A percentile compares a stretch with the other conserved stretches of the same genome.
These are phyloP conservation scores for Xylariaceae sp. DNA, from an alignment of 2,329 filamentous ascomycete genomes.

Conservation along the genomic window DNA sequence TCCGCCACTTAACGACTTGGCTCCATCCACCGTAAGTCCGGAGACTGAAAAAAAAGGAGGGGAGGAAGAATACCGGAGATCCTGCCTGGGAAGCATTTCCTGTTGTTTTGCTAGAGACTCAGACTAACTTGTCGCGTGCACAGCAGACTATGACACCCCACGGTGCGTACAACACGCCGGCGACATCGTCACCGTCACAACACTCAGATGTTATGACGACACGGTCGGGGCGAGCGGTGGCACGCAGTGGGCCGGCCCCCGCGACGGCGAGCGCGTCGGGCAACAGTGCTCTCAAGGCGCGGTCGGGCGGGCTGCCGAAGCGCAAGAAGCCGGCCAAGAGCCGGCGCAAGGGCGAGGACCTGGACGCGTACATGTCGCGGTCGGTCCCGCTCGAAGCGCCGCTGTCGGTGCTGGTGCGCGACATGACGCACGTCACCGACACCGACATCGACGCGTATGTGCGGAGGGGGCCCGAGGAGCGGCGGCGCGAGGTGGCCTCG, in stretches of 20 bases:
- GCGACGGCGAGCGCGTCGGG: no score
- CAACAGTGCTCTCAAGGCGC: no score
- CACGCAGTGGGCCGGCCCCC: no score
- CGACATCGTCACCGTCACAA: conserved; percentile 40
- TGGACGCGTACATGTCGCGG: no score
- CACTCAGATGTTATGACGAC: conserved; percentile 13
- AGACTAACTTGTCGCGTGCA: conserved; percentile 1
- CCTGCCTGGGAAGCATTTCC: background rate
- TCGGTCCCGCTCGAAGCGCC: conserved; percentile 54
- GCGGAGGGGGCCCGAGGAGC: conserved; percentile 57
- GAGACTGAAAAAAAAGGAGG: no score
- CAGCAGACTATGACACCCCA: conserved; percentile 14
- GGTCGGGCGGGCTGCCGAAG: no score
- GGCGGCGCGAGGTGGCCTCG: conserved; percentile 60
- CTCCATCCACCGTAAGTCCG: conserved; percentile 18
- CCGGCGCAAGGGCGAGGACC: conserved; percentile 32
- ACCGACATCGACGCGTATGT: conserved; percentile 78
- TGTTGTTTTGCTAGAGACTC: conserved; percentile 1
- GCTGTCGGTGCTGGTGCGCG: conserved; percentile 62
- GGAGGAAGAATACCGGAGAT: no score
- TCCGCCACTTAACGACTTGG: conserved; percentile 20
- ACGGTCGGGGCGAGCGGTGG: conserved; percentile 24
- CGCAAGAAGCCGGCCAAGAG: no score
- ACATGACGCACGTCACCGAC: conserved; percentile 54
- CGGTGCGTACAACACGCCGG: conserved; percentile 42